Base-by-base conservation (phyloP, 371 early-diverging fungal species). In the Nosema muscidifuracis region DNA sequence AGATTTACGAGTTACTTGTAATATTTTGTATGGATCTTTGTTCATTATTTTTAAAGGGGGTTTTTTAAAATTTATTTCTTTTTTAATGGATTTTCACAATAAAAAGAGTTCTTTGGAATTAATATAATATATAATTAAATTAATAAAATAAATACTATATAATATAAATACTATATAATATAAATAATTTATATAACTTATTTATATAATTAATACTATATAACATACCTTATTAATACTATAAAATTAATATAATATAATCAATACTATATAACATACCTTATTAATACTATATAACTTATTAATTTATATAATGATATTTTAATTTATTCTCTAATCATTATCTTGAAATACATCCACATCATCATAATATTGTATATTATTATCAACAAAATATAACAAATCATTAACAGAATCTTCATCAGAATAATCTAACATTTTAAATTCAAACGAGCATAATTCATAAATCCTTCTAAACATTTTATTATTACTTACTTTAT, bases 291-390 rank as follows among this genome's bases (percentile, higher is more conserved):
- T 38, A 7, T 7, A 13, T 13, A 38, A 4, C 13, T 38, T 13
- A 7, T 7, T 38, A 4, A 7, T 38, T 38, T 38, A 38, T 7
- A 38, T 38, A 38, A 7, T 38, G 4, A 38, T 38, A 38, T 38
- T 7, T 38, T 7, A 38, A 7, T 38, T 7, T 7, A 7, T 7
- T 38, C 7, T 47, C n/a, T 47, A 47, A 4, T 47, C 47, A 47
- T 12, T n/a, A 20, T 47, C 47, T 47, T 47, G 6, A 12, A 12
- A n/a, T 20, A 53, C 16, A 53, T 95, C 95, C 38, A 87, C 82
- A 80, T 93, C 95, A 84, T 97, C 97, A 33, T 92, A 94, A 81
- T 89, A 93, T 82, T 97, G 95, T 55, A 93, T 87, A 0, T 94
- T 91, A 76, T 90, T 89, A 82, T 97, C 97, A 7, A 93, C 88